Conservation (phyloP, 1,284 basidiomycete genomes). For the Rhodofomes roseus region DNA sequence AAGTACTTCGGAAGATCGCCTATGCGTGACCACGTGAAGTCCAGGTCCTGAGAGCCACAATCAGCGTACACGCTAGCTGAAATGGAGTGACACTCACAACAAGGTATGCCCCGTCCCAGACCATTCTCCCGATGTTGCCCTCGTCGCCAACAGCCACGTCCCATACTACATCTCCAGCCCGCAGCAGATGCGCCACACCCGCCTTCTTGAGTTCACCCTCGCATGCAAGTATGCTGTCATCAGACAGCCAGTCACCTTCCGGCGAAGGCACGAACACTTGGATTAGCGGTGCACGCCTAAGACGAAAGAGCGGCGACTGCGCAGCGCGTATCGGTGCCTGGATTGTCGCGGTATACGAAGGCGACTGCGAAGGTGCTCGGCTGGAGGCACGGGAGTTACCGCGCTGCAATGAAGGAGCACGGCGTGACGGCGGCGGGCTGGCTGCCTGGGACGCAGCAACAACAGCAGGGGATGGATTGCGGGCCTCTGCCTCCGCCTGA, state of each 20-base stretch:
- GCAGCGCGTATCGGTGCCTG: slow-evolving; percentile 7
- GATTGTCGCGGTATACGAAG: slow-evolving; percentile 30
- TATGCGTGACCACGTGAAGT: slow-evolving; percentile 69
- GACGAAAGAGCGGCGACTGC: slow-evolving; percentile 60
- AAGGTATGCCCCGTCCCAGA: slow-evolving; percentile 82
- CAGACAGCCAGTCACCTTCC: slow-evolving; percentile 79
- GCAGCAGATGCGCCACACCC: slow-evolving; percentile 52
- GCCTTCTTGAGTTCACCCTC: slow-evolving; percentile 72
- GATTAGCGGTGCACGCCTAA: slow-evolving; percentile 66
- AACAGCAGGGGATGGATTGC: slow-evolving; percentile 13
- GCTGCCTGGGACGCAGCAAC: slow-evolving; percentile 26
- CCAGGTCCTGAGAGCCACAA: slow-evolving; percentile 55
- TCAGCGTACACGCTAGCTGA: neutral
- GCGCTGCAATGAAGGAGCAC: slow-evolving; percentile 12
- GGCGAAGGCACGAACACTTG: slow-evolving; percentile 78
- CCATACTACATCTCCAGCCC: slow-evolving; percentile 78
- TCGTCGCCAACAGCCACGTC: slow-evolving; percentile 80
- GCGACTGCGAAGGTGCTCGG: slow-evolving; percentile 61
- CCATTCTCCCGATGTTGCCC: slow-evolving; percentile 70
- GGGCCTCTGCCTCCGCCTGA: slow-evolving; percentile 58
- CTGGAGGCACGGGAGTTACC: slow-evolving; percentile 43
- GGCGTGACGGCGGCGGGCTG: slow-evolving; percentile 10
- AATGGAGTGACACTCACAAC: slow-evolving; percentile 52
- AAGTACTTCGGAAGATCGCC: slow-evolving; percentile 77
- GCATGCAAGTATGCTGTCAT: slow-evolving; percentile 72